phyloP scores from a whole-genome alignment of 768 basidiomycete species.

The Lepiota subincarnata region DNA sequence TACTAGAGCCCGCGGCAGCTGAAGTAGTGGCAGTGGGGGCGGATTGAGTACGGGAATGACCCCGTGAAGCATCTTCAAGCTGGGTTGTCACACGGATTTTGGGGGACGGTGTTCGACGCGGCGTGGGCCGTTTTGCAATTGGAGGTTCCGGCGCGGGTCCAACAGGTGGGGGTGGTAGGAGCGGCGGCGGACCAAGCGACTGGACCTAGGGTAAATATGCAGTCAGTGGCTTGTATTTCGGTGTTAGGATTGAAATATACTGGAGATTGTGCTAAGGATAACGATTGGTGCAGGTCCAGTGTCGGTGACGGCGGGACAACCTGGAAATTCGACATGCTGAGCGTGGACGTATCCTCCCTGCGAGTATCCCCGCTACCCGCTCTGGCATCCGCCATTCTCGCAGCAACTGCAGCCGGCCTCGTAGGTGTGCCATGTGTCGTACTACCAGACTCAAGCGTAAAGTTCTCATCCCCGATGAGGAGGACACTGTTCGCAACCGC shows the following conservation, averaged over 20 bases:
- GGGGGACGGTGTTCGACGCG: slow-evolving; percentile 6
- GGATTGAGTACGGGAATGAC: neutral
- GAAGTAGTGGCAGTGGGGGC: neutral
- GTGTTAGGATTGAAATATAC: neutral
- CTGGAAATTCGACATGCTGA: neutral
- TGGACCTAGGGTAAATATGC: neutral
- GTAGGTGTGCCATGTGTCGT: slow-evolving; percentile 12
- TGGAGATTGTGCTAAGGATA: neutral
- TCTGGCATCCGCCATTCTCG: neutral
- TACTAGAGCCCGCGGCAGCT: neutral
- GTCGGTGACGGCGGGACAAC: slow-evolving; percentile 10
- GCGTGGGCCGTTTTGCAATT: neutral
- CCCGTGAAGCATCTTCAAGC: neutral
- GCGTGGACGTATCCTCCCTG: neutral
- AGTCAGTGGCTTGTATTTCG: neutral
- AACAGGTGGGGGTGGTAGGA: slow-evolving; percentile 9
- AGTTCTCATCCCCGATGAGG: slow-evolving; percentile 12
- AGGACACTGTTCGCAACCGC: slow-evolving; percentile 11
- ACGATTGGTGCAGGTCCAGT: neutral
- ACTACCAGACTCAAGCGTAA: slow-evolving; percentile 12
- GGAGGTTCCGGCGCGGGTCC: slow-evolving; percentile 7
- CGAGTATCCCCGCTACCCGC: neutral
- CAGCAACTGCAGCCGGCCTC: neutral
- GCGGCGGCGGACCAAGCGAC: slow-evolving; percentile 7
- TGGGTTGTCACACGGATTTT: neutral